These are phyloP conservation scores for Spatholobus suberectus DNA, from an alignment of 306 rosid species.

Conservation along the genomic window DNA sequence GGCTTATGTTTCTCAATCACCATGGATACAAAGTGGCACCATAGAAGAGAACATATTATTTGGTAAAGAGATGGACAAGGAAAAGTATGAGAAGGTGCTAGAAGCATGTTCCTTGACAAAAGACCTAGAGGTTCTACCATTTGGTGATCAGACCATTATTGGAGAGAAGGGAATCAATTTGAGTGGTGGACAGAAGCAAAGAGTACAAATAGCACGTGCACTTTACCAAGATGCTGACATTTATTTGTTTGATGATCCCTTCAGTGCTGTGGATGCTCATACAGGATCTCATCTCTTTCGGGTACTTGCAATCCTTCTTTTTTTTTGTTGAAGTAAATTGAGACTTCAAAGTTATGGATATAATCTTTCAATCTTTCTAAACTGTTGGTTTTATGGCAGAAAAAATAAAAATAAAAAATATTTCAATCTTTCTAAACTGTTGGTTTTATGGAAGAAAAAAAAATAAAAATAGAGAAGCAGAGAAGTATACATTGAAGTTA, in stretches of 20 bases:
- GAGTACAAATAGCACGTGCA: neutral
- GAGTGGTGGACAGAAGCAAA: constrained; percentile 7
- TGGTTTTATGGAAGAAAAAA: neutral
- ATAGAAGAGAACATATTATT: neutral
- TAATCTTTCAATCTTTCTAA: neutral
- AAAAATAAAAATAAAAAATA: too few species aligned
- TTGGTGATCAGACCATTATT: neutral
- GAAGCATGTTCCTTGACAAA: constrained; percentile 15
- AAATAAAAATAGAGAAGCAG: neutral
- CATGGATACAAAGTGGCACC: neutral
- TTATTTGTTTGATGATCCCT: neutral
- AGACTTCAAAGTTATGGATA: neutral
- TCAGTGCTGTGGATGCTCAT: constrained; percentile 8
- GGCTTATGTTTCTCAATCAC: constrained; percentile 10
- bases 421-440: neutral
- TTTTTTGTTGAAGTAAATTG: neutral
- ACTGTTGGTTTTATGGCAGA: neutral
- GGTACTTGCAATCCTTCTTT: neutral
- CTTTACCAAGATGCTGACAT: constrained; percentile 5
- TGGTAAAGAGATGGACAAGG: neutral
- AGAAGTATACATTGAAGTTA: neutral
- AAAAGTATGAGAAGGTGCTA: constrained; percentile 10
- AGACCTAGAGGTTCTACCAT: neutral
- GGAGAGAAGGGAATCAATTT: constrained; percentile 12
- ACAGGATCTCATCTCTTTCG: neutral